phyloP scores from a whole-genome alignment of 768 basidiomycete species.

The Phanerodontia chrysosporium region DNA sequence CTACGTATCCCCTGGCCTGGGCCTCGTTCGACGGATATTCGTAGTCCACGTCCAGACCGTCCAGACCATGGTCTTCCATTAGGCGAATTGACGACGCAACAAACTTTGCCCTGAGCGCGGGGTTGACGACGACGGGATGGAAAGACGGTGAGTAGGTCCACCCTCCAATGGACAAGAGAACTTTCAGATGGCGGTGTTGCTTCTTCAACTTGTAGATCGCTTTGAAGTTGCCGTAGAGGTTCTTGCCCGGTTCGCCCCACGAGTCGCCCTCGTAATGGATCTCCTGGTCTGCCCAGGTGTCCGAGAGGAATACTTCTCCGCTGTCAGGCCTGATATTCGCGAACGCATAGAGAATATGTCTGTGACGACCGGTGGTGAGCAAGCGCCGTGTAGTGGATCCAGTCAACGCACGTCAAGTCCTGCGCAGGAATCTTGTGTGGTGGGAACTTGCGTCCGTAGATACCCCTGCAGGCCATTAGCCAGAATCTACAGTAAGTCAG shows the following conservation, averaged over 20 bases:
- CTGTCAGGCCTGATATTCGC: slow-evolving; percentile 81
- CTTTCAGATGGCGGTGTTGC: slow-evolving; percentile 71
- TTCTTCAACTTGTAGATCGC: slow-evolving; percentile 91
- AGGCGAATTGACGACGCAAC: slow-evolving; percentile 76
- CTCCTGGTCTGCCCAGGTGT: slow-evolving; percentile 93
- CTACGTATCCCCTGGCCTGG: slow-evolving; percentile 81
- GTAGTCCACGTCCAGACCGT: slow-evolving; percentile 90
- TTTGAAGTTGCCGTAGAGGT: slow-evolving; percentile 95
- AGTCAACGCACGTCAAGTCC: slow-evolving; percentile 71
- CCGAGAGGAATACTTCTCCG: slow-evolving; percentile 86
- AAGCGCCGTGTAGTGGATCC: not conserved
- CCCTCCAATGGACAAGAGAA: slow-evolving; percentile 87
- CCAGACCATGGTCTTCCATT: slow-evolving; percentile 71
- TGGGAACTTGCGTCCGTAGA: slow-evolving; percentile 90
- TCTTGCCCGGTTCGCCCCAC: slow-evolving; percentile 88
- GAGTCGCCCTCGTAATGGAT: slow-evolving; percentile 95
- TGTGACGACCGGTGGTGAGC: slow-evolving; percentile 22
- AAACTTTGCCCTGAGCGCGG: slow-evolving; percentile 63
- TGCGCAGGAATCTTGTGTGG: slow-evolving; percentile 79
- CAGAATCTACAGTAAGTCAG: not conserved
- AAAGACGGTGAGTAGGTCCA: slow-evolving; percentile 92
- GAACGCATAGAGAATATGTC: slow-evolving; percentile 90
- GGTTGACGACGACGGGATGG: slow-evolving; percentile 72
- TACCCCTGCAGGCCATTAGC: slow-evolving; percentile 56
- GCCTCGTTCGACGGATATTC: slow-evolving; percentile 82